Evolutionary conservation across 352 stramenopile species (phyloP), one percentile per base, ranked within the genome.

Genomic region (Phytophthora meadii): DNA sequence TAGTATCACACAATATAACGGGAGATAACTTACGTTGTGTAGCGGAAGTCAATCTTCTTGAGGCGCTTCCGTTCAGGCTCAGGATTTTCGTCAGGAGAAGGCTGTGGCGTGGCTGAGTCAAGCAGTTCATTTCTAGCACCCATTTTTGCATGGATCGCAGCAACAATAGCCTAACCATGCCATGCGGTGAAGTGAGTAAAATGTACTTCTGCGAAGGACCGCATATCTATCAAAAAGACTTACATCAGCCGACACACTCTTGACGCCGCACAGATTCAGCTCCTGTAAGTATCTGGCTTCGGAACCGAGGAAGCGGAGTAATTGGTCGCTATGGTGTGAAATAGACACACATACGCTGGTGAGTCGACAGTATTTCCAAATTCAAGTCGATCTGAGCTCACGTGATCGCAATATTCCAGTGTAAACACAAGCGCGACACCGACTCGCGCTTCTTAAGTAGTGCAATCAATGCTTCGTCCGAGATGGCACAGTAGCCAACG

Each of bases 21-120:
- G 60, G 6, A 17, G 8, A 48, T 17, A 10, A 76, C 84, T 55
- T 84, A 95, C 89, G 73, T 84, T 12, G 89, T 97, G 76, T 97
- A 97, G 54, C 89, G 89, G 28, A 97, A 93, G 51, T 97, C 88
- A 51, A 97, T 78, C 51, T 90, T 93, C 73, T 97, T 97, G 41
- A 97, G 81, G 5, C 84, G 82, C 73, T 97, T 97, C 30, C 82
- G 82, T 60, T 92, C 84, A 0, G 86, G 88, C 40, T 90, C 84
- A 4, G 55, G 65, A 36, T 81, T 86, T 11, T 81, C 75, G 17
- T 69, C 54, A 30, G 54, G 49, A 52, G 52, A 63, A 45, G 70
- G 60, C 10, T 64, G 64, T 4, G 68, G 54, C 41, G 65, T 10
- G 47, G 28, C 50, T 59, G 45, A 27, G 60, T 66, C 81, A 8